These are phyloP conservation scores for Penicillium lagena DNA, from an alignment of 495 filamentous ascomycete species.

Conservation along the genomic window DNA sequence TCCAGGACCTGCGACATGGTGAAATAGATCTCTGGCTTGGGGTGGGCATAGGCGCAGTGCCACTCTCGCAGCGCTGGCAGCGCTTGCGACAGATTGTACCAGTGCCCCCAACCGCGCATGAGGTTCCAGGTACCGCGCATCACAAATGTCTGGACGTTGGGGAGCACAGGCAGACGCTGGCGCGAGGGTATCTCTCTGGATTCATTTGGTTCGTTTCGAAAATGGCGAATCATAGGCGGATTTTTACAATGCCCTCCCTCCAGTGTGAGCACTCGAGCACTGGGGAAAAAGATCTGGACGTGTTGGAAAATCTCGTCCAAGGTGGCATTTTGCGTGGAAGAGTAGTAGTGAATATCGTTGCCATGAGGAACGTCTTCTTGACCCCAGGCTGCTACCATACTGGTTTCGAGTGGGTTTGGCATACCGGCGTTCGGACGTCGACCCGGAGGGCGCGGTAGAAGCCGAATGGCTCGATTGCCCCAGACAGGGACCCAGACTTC, in stretches of 20 bases:
- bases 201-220: conserved; percentile 21
- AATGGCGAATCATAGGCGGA: conserved; percentile 57
- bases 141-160: conserved; percentile 53
- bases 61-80: conserved; percentile 62
- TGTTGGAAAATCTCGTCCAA: conserved; percentile 61
- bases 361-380: conserved; percentile 21
- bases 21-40: conserved; percentile 59
- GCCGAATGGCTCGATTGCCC: conserved; percentile 41
- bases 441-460: conserved; percentile 21
- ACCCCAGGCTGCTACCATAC: conserved; percentile 31
- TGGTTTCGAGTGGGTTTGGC: conserved; percentile 4
- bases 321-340: conserved; percentile 52
- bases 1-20: conserved; percentile 55
- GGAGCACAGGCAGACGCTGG: conserved; percentile 33
- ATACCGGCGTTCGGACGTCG: conserved; percentile 21
- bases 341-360: conserved; percentile 42
- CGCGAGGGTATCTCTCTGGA: not conserved
- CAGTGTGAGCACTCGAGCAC: conserved; percentile 59
- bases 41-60: conserved; percentile 65
- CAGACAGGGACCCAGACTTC: conserved; percentile 72
- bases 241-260: conserved; percentile 71
- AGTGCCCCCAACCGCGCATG: conserved; percentile 59
- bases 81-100: conserved; percentile 49
- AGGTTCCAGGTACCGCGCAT: conserved; percentile 73
- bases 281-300: conserved; percentile 48